Base-by-base conservation (phyloP, 2,329 filamentous ascomycete genomes). In the Ophiostoma pallidulum region DNA sequence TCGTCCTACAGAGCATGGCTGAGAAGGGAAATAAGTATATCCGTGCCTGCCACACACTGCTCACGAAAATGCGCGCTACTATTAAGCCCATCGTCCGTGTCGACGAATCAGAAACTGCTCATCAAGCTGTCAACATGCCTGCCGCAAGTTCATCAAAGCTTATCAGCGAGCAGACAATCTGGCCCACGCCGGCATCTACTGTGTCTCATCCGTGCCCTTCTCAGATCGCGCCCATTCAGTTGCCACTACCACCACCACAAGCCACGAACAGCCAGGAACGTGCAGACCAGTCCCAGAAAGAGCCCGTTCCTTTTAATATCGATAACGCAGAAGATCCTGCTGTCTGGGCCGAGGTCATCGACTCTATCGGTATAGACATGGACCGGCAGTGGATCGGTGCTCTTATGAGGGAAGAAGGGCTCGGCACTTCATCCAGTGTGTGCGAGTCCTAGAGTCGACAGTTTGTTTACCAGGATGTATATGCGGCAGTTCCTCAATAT, bases 311-410 rank as follows among this genome's bases (percentile, higher is more conserved):
- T 19, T 44, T 41, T 26, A 31, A 32, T 10, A 32, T 44, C 13
- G 33, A 45, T 24, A 31, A 26, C 19, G 9, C 28, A 5, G 42
- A 45, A 22, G 42, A 45, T 12, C 42, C 42, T 16, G n/a, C 42
- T 2, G 42, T 38, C 12, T 45, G 42, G 42, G 42, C 42, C n/a
- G 33, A 45, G 16, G 24, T 45, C n/a, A 45, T 45, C 14, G 42
- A 38, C n/a, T 45, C 42, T 8, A 45, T 45, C 13, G 42, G 42
- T 12, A 45, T 45, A 18, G 42, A 45, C 26, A 45, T 45, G 42
- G 33, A 45, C 42, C 33, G 42, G 1, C 42, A 45, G 35, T 45
- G 42, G 42, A 45, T 45, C 13, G 33, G 42, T n/a, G 42, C 42
- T 2, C 26, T 45, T 4, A 38, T 45, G 42, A 14, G 42, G 26